Conservation (phyloP, 371 early-diverging fungal genomes). For the Batrachochytrium dendrobatidis region DNA sequence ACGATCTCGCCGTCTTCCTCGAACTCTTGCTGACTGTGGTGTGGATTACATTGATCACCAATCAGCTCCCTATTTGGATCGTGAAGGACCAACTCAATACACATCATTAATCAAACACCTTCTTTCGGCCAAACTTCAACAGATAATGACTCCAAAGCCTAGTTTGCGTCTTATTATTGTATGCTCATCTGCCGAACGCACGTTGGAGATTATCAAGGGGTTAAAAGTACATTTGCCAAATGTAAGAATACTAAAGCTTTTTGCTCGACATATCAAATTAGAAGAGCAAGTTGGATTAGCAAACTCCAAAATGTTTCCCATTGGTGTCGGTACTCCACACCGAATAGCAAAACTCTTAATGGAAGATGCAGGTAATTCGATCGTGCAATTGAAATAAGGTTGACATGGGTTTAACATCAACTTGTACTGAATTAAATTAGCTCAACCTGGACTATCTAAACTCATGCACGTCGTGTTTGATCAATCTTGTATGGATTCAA, state of each 20-base stretch:
- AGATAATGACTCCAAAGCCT: no score
- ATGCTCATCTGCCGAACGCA: background rate
- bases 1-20: no score
- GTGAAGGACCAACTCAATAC: no score
- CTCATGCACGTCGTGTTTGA: slow-evolving; percentile 2
- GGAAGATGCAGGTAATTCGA: background rate
- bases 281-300: background rate
- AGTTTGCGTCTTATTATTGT: background rate
- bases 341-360: background rate
- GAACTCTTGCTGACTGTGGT: no score
- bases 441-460: background rate
- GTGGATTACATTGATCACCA: no score
- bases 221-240: background rate
- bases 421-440: background rate
- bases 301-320: background rate
- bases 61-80: no score
- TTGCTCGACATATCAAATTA: slow-evolving; percentile 3
- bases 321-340: slow-evolving; percentile 4
- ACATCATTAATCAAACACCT: no score
- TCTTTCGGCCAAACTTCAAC: no score
- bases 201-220: background rate
- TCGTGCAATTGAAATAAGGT: no score
- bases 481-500: background rate
- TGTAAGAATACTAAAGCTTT: background rate
- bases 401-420: background rate